A percentile compares a stretch with the other conserved stretches of the same genome.
phyloP scores from a whole-genome alignment of 2,329 filamentous ascomycete species.

The Penicillium polonicum region DNA sequence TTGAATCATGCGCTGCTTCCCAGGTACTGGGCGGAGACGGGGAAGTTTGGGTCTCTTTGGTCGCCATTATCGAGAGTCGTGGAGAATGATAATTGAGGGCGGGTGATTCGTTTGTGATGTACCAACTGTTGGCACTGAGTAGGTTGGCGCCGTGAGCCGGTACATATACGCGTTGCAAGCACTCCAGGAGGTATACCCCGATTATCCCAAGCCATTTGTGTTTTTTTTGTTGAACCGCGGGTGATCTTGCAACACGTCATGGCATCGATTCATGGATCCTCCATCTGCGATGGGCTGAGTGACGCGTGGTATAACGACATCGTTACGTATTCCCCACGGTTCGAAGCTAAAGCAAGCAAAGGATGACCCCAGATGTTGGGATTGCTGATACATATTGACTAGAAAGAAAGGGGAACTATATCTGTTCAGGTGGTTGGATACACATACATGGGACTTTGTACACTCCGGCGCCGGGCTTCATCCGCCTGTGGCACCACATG shows the following conservation, averaged over 20 bases:
- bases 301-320: neutral
- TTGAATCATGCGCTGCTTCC: neutral
- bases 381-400: neutral
- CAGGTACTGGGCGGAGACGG: neutral
- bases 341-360: neutral
- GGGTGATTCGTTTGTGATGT: neutral
- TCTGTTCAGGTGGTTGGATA: neutral
- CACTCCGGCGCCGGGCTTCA: neutral
- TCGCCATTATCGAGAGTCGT: neutral
- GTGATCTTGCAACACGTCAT: constrained; percentile 2
- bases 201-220: too few relatives aligned
- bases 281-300: neutral
- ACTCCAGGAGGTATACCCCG: neutral
- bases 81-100: too few relatives aligned
- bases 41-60: neutral
- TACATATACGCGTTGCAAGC: neutral
- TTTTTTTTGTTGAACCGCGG: neutral
- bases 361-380: too few relatives aligned
- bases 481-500: constrained; percentile 3
- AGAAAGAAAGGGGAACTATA: neutral
- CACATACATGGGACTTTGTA: neutral
- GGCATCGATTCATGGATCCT: neutral
- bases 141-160: too few relatives aligned
- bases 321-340: neutral
- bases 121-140: neutral